These are phyloP conservation scores for Mikania micrantha DNA, from an alignment of 129 eudicot species.

Conservation along the genomic window DNA sequence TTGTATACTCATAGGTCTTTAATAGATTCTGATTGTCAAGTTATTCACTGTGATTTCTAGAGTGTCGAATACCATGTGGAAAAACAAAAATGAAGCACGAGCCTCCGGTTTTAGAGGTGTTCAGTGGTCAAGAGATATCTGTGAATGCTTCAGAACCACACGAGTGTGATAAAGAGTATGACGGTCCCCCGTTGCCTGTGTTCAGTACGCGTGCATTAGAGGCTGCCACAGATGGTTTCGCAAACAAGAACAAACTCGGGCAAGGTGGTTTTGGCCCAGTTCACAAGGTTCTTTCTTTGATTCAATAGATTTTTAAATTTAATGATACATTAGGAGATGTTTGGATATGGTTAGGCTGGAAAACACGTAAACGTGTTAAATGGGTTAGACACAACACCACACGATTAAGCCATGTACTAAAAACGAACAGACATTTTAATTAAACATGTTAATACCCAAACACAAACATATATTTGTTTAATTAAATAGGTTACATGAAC, in stretches of 20 bases:
- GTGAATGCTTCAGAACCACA: conserved; percentile 31
- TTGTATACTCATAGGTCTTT: too few species aligned
- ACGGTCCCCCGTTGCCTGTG: conserved; percentile 41
- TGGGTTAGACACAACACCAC: too few species aligned
- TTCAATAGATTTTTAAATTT: not conserved
- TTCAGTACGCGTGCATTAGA: conserved; percentile 35
- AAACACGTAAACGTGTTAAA: too few species aligned
- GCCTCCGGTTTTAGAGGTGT: conserved; percentile 6
- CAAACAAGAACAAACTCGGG: conserved; percentile 66
- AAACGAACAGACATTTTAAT: too few species aligned
- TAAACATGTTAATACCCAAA: too few species aligned
- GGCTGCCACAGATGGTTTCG: conserved; percentile 51
- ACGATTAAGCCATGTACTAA: too few species aligned
- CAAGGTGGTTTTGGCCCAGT: conserved; percentile 92
- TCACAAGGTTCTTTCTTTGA: conserved; percentile 48
- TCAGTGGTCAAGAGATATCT: conserved; percentile 29
- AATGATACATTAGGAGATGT: not conserved
- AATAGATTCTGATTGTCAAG: not conserved
- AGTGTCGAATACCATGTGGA: conserved; percentile 3
- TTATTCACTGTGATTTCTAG: conserved; percentile 7
- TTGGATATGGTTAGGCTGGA: too few species aligned
- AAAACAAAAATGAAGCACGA: conserved; percentile 5
- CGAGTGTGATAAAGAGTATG: conserved; percentile 34
- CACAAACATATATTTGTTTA: too few species aligned
- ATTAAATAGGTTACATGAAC: too few species aligned